Conservation (phyloP, 1,139 yeast species). For the Candida neerlandica region DNA sequence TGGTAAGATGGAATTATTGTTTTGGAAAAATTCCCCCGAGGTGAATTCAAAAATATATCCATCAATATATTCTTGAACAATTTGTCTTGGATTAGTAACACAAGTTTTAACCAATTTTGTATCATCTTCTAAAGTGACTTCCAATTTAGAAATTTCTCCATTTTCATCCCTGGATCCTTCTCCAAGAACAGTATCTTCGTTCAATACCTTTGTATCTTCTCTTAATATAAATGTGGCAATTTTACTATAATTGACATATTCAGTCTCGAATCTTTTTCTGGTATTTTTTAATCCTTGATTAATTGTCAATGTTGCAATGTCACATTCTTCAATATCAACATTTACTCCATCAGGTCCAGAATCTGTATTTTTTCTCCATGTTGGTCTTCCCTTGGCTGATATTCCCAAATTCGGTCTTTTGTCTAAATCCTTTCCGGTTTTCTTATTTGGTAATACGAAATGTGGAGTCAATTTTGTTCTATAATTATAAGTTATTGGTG, state of each 20-base stretch:
- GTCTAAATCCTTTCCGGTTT: conserved; percentile 35
- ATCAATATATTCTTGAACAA: conserved; percentile 75
- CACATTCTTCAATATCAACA: conserved; percentile 90
- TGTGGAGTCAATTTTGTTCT: conserved; percentile 96
- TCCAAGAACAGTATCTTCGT: conserved; percentile 22
- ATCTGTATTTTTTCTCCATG: conserved; percentile 53
- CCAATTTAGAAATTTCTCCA: conserved; percentile 33
- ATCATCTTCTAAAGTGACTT: conserved; percentile 23
- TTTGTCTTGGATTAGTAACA: conserved; percentile 72
- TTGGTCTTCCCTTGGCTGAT: conserved; percentile 79
- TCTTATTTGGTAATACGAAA: conserved; percentile 74
- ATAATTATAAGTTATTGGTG: conserved; percentile 77
- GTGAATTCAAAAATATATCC: conserved; percentile 81
- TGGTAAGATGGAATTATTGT: conserved; percentile 89
- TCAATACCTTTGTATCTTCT: conserved; percentile 62
- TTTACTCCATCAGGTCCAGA: conserved; percentile 54
- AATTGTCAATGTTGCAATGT: conserved; percentile 80
- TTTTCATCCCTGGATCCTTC: conserved; percentile 46
- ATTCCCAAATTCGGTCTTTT: conserved; percentile 80
- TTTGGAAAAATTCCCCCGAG: conserved; percentile 95
- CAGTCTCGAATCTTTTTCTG: conserved; percentile 52
- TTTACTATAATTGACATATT: conserved; percentile 61
- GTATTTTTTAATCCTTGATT: conserved; percentile 77
- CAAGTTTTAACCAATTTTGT: conserved; percentile 47
- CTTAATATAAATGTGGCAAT: conserved; percentile 88